These are phyloP conservation scores for Pseudocercospora macadamiae DNA, from an alignment of 2,329 filamentous ascomycete genomes.

Conservation along the genomic window DNA sequence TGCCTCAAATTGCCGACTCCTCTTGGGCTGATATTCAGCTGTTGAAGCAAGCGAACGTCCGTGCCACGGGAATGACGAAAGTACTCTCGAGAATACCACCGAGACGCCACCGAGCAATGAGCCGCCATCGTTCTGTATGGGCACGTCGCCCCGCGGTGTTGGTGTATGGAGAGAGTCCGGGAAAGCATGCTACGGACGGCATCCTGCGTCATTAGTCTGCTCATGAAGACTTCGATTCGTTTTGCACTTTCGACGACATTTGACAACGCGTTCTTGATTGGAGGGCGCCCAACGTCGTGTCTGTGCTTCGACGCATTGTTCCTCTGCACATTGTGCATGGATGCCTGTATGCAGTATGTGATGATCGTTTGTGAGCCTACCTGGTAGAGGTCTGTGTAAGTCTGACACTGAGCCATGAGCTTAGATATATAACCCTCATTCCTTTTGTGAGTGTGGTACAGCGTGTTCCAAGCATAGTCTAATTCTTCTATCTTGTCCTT, in stretches of 20 bases:
- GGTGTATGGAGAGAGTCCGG: slow-evolving; percentile 17
- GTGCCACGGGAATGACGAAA: slow-evolving; percentile 19
- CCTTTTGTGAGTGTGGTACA: not conserved
- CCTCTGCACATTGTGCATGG: slow-evolving; percentile 1
- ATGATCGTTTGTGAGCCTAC: not conserved
- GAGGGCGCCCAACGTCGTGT: not conserved
- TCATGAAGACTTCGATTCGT: slow-evolving; percentile 1
- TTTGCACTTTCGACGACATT: not conserved
- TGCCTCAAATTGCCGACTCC: slow-evolving; percentile 8
- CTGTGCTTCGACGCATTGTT: not conserved
- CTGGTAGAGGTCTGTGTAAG: slow-evolving; percentile 1
- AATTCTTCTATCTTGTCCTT: slow-evolving; percentile 2
- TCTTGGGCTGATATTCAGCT: slow-evolving; percentile 3
- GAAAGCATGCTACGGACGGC: slow-evolving; percentile 1
- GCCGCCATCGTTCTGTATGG: slow-evolving; percentile 18
- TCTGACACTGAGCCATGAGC: not conserved
- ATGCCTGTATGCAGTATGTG: not conserved
- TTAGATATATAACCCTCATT: not conserved
- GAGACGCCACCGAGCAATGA: slow-evolving; percentile 26
- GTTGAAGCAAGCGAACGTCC: slow-evolving; percentile 14
- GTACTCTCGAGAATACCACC: slow-evolving; percentile 15
- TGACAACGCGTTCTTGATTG: not conserved
- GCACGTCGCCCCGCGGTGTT: slow-evolving; percentile 12
- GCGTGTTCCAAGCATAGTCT: not conserved
- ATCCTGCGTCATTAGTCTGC: slow-evolving; percentile 13